Percentiles rank a stretch among this genome's conserved stretches.
phyloP scores from a whole-genome alignment of 225 moss, liverwort and hornwort genomes.

The Marchantia polymorpha region DNA sequence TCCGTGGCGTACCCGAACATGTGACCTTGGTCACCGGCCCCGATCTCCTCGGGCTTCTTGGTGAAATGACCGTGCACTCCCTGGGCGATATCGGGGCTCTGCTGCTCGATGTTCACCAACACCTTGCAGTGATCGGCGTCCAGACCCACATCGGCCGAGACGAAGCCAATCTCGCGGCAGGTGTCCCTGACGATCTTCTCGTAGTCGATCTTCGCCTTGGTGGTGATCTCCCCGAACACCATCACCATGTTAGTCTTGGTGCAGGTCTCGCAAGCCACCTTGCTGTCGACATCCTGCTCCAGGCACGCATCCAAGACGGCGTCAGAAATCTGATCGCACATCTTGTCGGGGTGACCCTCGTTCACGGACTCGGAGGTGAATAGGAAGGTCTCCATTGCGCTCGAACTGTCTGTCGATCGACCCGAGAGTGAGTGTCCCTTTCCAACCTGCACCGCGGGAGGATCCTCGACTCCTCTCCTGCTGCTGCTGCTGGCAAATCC shows the following conservation, averaged over 20 bases:
- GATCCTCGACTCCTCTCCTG: not conserved
- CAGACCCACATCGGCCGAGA: conserved; percentile 65
- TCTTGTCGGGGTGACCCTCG: conserved; percentile 87
- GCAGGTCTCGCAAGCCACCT: conserved; percentile 93
- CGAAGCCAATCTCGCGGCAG: conserved; percentile 78
- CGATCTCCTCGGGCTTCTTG: conserved; percentile 78
- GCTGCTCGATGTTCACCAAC: conserved; percentile 73
- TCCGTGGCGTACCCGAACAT: conserved; percentile 91
- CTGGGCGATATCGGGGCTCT: conserved; percentile 91
- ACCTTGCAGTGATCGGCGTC: conserved; percentile 77
- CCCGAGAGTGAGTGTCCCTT: not conserved
- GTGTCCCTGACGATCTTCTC: conserved; percentile 94
- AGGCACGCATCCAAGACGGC: conserved; percentile 84
- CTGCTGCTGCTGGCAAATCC: not conserved
- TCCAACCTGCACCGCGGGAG: not conserved
- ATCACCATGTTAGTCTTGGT: conserved; percentile 97
- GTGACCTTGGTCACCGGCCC: conserved; percentile 79
- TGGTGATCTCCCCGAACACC: conserved; percentile 94
- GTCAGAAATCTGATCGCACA: conserved; percentile 88
- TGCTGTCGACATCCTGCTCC: conserved; percentile 85
- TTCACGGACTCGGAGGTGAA: conserved; percentile 89
- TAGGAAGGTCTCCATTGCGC: conserved; percentile 66
- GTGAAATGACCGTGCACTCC: conserved; percentile 83
- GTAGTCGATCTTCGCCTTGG: conserved; percentile 78
- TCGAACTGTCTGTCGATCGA: not conserved